Percentiles rank a stretch among this genome's conserved stretches.
Conservation (phyloP, 176 grass and related monocot genomes). For the Oryza glaberrima region DNA sequence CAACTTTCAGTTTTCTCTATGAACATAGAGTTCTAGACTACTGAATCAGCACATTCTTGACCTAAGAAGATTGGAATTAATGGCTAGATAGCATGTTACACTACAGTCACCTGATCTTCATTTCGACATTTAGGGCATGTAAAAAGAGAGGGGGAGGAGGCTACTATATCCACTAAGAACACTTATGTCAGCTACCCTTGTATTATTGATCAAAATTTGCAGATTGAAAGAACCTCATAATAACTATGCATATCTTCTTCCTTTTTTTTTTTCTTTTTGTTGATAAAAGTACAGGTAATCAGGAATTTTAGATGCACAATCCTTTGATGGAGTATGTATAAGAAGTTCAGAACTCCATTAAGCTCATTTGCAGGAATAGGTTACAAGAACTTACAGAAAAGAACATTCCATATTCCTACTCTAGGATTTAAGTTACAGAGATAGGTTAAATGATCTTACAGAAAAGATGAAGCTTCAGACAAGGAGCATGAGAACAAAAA, state of each 20-base stretch:
- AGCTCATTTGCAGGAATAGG: slow-evolving; percentile 15
- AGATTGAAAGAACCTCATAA: neutral
- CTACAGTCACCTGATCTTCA: too few relatives aligned
- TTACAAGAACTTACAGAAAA: neutral
- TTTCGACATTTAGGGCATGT: too few relatives aligned
- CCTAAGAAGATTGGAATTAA: too few relatives aligned
- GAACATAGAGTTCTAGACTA: neutral
- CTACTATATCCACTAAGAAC: neutral
- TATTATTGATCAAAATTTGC: neutral
- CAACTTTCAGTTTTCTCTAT: slow-evolving; percentile 5
- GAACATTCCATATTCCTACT: neutral
- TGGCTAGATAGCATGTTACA: too few relatives aligned
- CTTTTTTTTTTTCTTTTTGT: neutral
- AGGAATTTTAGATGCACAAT: neutral
- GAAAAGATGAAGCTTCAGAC: neutral
- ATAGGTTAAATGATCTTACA: neutral
- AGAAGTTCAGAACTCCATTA: neutral
- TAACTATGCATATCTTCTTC: neutral
- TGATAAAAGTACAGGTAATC: neutral
- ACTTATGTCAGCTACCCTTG: neutral
- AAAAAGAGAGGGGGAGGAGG: too few relatives aligned
- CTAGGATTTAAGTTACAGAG: neutral
- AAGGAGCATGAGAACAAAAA: neutral
- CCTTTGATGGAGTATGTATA: neutral
- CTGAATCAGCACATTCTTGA: neutral